These are phyloP conservation scores for Aspergillus awamori DNA, from an alignment of 2,329 filamentous ascomycete genomes.

Conservation along the genomic window DNA sequence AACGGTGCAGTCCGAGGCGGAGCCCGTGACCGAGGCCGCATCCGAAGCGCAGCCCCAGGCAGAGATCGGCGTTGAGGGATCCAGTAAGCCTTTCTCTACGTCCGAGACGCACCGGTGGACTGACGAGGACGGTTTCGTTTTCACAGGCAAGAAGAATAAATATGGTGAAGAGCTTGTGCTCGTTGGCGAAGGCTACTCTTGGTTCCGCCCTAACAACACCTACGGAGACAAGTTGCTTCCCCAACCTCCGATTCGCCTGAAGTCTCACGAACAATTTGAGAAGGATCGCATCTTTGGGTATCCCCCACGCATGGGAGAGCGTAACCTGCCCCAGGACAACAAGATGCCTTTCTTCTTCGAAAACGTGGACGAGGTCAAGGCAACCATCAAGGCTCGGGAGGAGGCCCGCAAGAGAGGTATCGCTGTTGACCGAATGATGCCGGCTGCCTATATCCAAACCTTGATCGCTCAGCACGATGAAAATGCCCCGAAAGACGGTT, in stretches of 20 bases:
- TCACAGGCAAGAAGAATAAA: constrained; percentile 34
- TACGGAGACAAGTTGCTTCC: constrained; percentile 31
- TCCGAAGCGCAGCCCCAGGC: neutral
- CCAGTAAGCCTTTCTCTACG: constrained; percentile 21
- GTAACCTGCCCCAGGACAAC: constrained; percentile 31
- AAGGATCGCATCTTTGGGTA: constrained; percentile 37
- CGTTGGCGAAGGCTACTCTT: constrained; percentile 28
- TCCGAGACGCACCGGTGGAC: constrained; percentile 27
- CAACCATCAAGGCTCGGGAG: constrained; percentile 27
- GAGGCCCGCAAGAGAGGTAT: constrained; percentile 27
- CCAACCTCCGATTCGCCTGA: constrained; percentile 30
- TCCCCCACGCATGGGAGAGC: constrained; percentile 34
- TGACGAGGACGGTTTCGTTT: constrained; percentile 34
- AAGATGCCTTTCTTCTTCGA: constrained; percentile 26
- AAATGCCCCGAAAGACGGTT: neutral
- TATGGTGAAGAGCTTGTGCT: constrained; percentile 33
- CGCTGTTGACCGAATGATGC: constrained; percentile 22
- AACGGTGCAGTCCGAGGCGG: neutral
- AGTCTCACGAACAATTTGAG: constrained; percentile 30
- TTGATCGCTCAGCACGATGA: constrained; percentile 24
- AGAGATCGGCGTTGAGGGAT: constrained; percentile 8
- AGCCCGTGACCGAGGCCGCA: neutral
- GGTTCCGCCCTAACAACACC: constrained; percentile 31
- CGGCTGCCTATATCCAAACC: constrained; percentile 21
- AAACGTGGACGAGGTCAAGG: constrained; percentile 27